Base-by-base conservation (phyloP, 2,329 filamentous ascomycete genomes). In the Exophiala mesophila region DNA sequence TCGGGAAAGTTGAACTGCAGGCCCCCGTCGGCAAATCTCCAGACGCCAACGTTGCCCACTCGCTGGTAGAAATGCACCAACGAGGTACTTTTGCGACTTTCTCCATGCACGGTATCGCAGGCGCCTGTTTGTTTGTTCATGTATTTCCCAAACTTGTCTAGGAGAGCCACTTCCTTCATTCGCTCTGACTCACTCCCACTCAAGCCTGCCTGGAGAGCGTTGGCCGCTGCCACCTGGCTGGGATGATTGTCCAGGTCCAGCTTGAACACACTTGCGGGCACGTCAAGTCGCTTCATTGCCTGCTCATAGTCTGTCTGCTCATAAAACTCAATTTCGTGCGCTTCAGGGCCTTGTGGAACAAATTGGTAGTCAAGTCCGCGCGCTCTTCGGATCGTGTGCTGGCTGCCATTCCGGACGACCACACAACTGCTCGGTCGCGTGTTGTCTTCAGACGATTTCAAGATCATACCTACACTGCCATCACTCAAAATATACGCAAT, bases 1-100 rank as follows among this genome's bases (percentile, higher is more conserved):
- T 73, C 70, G 2, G 70, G 70, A 51, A 73, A 73, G 50, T 73
- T 73, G 58, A 73, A 72, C 54, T 72, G 70, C 45, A 73, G 66
- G 39, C 68, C 64, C 4, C 69, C 69, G 45, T 72, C 66, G 17
- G 65, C 68, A 48, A 72, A 73, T 2, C 68, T 69, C 70, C 70
- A 73, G 29, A 72, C 64, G n/a, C 69, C 69, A n/a, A 73, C 69
- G 49, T 73, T 73, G 5, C 70, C 70, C 13, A 73, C 55, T 9
- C 70, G 61, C 51, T 73, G 69, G 54, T 72, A 73, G 54, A 72
- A 73, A 38, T 69, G 71, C 52, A 73, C 62, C 45, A 68, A 71
- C 18, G 66, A 64, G 4, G 56, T 57, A 10, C 59, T 59, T n/a
- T 49, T 57, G 3, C 33, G 57, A 36, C 5, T 50, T 28, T 50